Conservation (phyloP, 257 asterid genomes). For the Cynanchum wilfordii region DNA sequence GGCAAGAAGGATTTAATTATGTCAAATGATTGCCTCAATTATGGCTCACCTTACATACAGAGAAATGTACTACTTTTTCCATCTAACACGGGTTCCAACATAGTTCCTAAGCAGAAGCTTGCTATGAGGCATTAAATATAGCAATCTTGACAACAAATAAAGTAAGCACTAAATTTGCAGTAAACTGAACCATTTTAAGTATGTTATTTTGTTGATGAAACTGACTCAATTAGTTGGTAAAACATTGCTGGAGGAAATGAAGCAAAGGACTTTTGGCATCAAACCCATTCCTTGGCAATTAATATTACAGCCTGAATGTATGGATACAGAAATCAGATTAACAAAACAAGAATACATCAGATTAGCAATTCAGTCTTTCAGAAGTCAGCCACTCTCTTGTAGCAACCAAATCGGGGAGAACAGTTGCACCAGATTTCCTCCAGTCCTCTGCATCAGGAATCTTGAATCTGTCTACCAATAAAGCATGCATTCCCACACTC, state of each 20-base stretch:
- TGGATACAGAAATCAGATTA: neutral
- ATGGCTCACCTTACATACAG: no score
- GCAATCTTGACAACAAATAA: neutral
- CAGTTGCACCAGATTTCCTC: slow-evolving; percentile 80
- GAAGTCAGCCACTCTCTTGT: slow-evolving; percentile 66
- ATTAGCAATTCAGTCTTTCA: slow-evolving; percentile 20
- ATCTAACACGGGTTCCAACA: no score
- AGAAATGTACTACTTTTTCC: no score
- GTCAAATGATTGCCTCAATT: neutral
- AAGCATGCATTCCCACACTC: slow-evolving; percentile 75
- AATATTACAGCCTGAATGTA: neutral
- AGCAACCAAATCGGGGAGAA: slow-evolving; percentile 72
- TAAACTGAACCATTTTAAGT: neutral
- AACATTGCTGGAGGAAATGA: neutral
- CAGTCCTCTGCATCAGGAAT: slow-evolving; percentile 69
- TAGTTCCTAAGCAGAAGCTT: neutral
- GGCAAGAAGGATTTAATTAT: neutral
- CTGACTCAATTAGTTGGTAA: neutral
- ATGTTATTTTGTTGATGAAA: neutral
- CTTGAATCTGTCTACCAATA: slow-evolving; percentile 71
- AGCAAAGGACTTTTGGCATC: neutral
- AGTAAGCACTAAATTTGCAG: neutral
- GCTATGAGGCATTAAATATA: neutral
- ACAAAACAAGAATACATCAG: slow-evolving; percentile 12
- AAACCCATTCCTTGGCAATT: neutral